Percentiles rank a stretch among this genome's conserved stretches.
Conservation (phyloP, 2,329 filamentous ascomycete genomes). For the Fusarium praegraminearum region DNA sequence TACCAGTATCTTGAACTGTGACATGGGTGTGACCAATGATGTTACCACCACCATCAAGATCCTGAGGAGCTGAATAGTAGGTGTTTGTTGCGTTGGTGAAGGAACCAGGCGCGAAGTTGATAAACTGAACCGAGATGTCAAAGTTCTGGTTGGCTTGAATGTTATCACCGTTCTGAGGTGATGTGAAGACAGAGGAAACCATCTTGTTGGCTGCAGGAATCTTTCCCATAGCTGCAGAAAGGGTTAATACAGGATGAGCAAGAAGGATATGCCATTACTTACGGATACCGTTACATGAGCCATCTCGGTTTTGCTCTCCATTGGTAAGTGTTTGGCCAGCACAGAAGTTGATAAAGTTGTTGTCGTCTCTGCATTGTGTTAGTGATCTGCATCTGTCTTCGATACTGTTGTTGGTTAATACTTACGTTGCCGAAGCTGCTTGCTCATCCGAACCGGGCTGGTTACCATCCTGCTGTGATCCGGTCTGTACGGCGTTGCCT, state of each 20-base stretch:
- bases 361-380: constrained; percentile 60
- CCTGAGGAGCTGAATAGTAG: constrained; percentile 71
- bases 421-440: constrained; percentile 65
- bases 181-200: constrained; percentile 67
- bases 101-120: constrained; percentile 66
- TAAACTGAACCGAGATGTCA: constrained; percentile 63
- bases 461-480: constrained; percentile 63
- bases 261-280: constrained; percentile 50
- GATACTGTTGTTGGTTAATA: background rate
- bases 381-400: constrained; percentile 4
- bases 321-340: constrained; percentile 67
- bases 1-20: constrained; percentile 68
- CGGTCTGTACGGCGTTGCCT: constrained; percentile 61
- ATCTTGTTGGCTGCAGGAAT: constrained; percentile 67
- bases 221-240: constrained; percentile 65
- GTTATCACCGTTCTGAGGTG: constrained; percentile 64
- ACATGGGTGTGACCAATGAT: constrained; percentile 72
- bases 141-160: constrained; percentile 63
- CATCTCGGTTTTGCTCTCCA: constrained; percentile 66
- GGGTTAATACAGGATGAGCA: constrained; percentile 29
- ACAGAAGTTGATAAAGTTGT: constrained; percentile 75
- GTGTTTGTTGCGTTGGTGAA: constrained; percentile 71
- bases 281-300: constrained; percentile 74
- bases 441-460: constrained; percentile 60
- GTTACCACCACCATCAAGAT: constrained; percentile 60